These are phyloP conservation scores for Coemansia sp. DNA, from an alignment of 192 early-diverging fungal species.

Conservation along the genomic window DNA sequence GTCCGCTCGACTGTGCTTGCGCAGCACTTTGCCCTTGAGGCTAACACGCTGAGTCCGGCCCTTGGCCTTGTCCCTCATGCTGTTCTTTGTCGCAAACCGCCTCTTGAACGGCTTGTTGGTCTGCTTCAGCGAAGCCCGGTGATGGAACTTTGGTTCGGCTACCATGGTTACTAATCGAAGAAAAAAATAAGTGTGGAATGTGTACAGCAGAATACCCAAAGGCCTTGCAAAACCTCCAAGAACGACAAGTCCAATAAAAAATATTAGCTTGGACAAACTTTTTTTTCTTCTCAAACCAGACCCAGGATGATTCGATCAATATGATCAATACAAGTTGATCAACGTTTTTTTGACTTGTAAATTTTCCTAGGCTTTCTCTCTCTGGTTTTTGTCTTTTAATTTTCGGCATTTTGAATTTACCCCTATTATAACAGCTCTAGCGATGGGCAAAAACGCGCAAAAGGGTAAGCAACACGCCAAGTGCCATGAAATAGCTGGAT, in stretches of 20 bases:
- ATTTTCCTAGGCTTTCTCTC: constrained; percentile 5
- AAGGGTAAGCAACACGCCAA: constrained; percentile 9
- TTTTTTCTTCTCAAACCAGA: background rate
- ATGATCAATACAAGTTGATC: constrained; percentile 4
- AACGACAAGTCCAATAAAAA: constrained; percentile 9
- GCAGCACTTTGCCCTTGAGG: constrained; percentile 61
- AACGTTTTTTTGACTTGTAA: constrained; percentile 8
- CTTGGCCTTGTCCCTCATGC: constrained; percentile 80
- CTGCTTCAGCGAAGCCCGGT: constrained; percentile 84
- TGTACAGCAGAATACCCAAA: background rate
- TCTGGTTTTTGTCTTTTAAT: background rate
- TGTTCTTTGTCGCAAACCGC: constrained; percentile 83
- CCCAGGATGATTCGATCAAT: background rate
- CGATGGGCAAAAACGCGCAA: constrained; percentile 17
- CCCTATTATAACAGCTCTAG: background rate
- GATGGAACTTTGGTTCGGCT: constrained; percentile 55
- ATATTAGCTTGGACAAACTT: constrained; percentile 9
- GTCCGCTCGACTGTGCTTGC: constrained; percentile 68
- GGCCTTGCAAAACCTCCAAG: background rate
- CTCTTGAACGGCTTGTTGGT: constrained; percentile 98
- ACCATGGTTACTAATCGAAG: background rate
- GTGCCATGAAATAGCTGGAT: background rate
- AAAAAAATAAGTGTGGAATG: background rate
- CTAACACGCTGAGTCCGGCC: constrained; percentile 69
- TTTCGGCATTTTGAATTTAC: background rate